These are phyloP conservation scores for Debaryomyces subglobosus DNA, from an alignment of 1,139 yeast species.

Conservation along the genomic window DNA sequence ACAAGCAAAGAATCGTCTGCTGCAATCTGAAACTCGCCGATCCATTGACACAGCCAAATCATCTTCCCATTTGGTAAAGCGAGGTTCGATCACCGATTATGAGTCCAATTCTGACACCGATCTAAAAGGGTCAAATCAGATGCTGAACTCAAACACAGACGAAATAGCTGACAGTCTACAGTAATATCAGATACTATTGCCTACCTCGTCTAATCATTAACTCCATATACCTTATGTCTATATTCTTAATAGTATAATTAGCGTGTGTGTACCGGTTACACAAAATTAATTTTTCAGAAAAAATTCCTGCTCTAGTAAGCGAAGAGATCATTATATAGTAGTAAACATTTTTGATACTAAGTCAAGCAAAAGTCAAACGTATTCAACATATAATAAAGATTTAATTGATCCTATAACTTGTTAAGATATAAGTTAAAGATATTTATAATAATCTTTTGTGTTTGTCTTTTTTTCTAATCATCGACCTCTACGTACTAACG, in stretches of 20 bases:
- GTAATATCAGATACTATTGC: background rate
- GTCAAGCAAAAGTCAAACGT: background rate
- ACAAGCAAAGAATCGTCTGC: background rate
- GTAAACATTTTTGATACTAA: background rate
- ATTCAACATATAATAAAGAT: slow-evolving; percentile 2
- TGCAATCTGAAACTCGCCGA: background rate
- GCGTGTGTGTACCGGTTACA: slow-evolving; percentile 6
- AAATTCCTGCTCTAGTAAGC: slow-evolving; percentile 6
- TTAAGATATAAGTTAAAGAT: slow-evolving; percentile 1
- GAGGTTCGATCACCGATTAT: background rate
- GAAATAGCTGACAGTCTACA: slow-evolving; percentile 4
- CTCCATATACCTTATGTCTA: background rate
- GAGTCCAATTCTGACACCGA: background rate
- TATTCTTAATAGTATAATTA: background rate
- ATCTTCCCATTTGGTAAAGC: background rate
- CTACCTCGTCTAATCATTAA: background rate
- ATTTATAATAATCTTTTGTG: background rate
- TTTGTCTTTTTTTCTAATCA: slow-evolving; percentile 1
- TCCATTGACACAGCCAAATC: background rate
- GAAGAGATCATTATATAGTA: slow-evolving; percentile 11
- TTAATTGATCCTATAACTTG: background rate
- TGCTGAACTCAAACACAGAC: background rate
- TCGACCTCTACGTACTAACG: background rate
- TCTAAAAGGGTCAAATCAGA: background rate
- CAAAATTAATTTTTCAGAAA: slow-evolving; percentile 4